Evolutionary conservation across 129 eudicot species (phyloP), one percentile per base, ranked within the genome.

Genomic region (Deinandra increscens): DNA sequence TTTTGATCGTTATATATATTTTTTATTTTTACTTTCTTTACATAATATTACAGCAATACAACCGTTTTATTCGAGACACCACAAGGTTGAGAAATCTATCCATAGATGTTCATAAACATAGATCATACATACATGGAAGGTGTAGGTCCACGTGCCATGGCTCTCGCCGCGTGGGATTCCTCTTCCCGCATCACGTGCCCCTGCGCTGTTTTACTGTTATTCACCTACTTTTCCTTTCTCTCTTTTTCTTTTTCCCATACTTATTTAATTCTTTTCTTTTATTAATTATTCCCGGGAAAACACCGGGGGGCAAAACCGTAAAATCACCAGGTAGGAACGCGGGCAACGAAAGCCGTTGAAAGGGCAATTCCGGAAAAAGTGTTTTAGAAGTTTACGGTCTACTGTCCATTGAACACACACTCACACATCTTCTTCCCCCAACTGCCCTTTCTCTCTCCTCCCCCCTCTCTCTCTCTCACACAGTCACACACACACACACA

Each of bases 191-290:
- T n/a, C n/a, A n/a, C n/a, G n/a, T n/a, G n/a, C n/a, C n/a, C n/a
- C n/a, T n/a, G n/a, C 75, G 36, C 50, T 76, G 80, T n/a, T 74
- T 76, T 68, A 76, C 75, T 76, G 75, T 76, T 76, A 76, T 76
- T 70, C 80, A 76, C 75, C 75, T 7, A 76, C 80, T 68, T 76
- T 76, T 76, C 68, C 74, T 75, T 75, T 66, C 50, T 55, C 66
- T 34, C 51, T 39, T 75, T 17, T n/a, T 33, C 12, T 20, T 42
- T 39, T 69, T 14, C n/a, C n/a, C 13, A 4, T 54, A 26, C 42
- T 20, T 43, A 33, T 51, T 23, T 36, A 29, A 48, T 64, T 54
- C 36, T 6, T 36, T 11, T 6, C 18, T 11, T 64, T 60, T 29
- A 72, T 0, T 62, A 45, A 12, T 19, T 18, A 55, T 67, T 58